A percentile compares a stretch with the other conserved stretches of the same genome.
These are phyloP conservation scores for Eucalyptus curtisii DNA, from an alignment of 345 rosid species.

Conservation along the genomic window DNA sequence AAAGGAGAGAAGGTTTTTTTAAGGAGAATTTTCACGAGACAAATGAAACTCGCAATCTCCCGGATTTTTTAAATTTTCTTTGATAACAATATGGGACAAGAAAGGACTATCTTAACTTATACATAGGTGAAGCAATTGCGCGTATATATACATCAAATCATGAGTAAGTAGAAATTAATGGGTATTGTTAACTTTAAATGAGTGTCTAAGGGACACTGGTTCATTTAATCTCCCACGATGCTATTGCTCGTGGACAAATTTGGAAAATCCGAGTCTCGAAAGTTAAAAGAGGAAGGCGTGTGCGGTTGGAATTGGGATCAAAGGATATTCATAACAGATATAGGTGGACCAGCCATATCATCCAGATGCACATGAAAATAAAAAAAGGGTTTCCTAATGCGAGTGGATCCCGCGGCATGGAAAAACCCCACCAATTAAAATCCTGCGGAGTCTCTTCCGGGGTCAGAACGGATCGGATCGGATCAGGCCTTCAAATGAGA, in stretches of 20 bases:
- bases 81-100: not conserved
- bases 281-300: not conserved
- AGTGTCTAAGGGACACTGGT: not conserved
- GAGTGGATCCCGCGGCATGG: not conserved
- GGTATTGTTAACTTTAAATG: not conserved
- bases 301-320: not conserved
- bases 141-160: not conserved
- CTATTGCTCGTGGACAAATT: not conserved
- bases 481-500: not conserved
- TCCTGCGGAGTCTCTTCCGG: not conserved
- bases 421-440: not conserved
- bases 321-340: not conserved
- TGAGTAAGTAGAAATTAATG: no score
- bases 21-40: rapidly evolving
- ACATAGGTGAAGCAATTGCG: rapidly evolving
- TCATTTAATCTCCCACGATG: not conserved
- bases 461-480: not conserved
- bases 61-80: not conserved
- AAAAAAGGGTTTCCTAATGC: not conserved
- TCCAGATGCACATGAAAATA: not conserved
- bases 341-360: not conserved
- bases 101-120: not conserved
- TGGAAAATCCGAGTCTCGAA: not conserved
- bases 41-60: not conserved
- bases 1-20: not conserved